phyloP scores from a whole-genome alignment of 2,329 filamentous ascomycete genomes.

The Fusarium sp. region DNA sequence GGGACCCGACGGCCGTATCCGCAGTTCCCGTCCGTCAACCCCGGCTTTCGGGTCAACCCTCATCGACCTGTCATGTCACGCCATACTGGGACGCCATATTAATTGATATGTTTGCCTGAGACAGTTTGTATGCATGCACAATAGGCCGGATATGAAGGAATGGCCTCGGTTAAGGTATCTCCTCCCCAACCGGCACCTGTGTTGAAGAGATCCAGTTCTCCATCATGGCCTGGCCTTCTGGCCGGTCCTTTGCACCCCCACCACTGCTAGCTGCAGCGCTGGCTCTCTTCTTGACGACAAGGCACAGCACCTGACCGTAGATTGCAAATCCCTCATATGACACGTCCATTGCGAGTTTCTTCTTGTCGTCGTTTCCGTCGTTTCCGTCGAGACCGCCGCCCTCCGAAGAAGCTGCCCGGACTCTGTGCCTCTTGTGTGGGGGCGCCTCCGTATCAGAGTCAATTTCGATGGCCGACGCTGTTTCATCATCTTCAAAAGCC shows the following conservation, averaged over 20 bases:
- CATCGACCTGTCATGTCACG: slow-evolving; percentile 28
- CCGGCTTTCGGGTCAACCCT: slow-evolving; percentile 30
- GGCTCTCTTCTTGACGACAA: slow-evolving; percentile 83
- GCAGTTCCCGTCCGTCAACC: slow-evolving; percentile 41
- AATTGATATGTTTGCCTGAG: slow-evolving; percentile 31
- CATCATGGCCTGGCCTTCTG: slow-evolving; percentile 78
- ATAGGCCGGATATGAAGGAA: background rate
- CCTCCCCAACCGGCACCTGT: slow-evolving; percentile 69
- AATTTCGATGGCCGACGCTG: slow-evolving; percentile 55
- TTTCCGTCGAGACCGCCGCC: slow-evolving; percentile 53
- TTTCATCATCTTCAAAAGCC: slow-evolving; percentile 54
- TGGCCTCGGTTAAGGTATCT: slow-evolving; percentile 47
- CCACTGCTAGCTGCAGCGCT: slow-evolving; percentile 51
- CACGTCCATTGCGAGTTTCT: slow-evolving; percentile 89
- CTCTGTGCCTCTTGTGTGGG: slow-evolving; percentile 63
- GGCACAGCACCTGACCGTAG: slow-evolving; percentile 91
- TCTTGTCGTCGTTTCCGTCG: slow-evolving; percentile 78
- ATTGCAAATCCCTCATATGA: slow-evolving; percentile 97
- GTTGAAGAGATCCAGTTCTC: slow-evolving; percentile 88
- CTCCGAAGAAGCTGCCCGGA: slow-evolving; percentile 46
- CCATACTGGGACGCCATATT: slow-evolving; percentile 26
- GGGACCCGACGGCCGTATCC: slow-evolving; percentile 39
- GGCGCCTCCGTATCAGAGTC: slow-evolving; percentile 59
- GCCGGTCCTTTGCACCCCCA: slow-evolving; percentile 38
- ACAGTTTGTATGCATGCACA: slow-evolving; percentile 14